Evolutionary conservation across 306 rosid species (phyloP), one percentile per base, ranked within the genome.

Genomic region (Dalbergia oliveri): DNA sequence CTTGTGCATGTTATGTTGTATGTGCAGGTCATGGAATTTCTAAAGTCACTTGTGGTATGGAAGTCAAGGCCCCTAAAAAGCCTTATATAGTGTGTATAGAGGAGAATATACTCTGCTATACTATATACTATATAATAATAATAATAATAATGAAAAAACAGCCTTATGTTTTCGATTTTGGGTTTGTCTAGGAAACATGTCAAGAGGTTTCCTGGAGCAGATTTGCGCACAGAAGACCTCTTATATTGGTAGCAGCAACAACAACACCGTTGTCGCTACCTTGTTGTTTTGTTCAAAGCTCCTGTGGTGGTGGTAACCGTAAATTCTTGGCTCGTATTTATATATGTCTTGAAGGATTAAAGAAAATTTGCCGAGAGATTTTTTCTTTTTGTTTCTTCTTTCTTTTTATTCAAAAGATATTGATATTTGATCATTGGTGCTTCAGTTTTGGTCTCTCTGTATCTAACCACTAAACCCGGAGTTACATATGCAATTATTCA

Each of bases 1-100:
- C 1, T 53, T 1, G 23, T 82, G 41, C 19, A 31, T 35, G 26
- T 53, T 19, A 47, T 62, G 9, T 23, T 82, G 16, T 79, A 15
- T 66, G 0, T 77, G 82, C 86, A 95, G 99, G 99, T 96, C 8
- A 89, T 96, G 99, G 89, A 90, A 79, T 96, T 96, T 86, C 98
- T 96, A 62, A 86, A 88, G 85, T 86, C 96, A 53, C 86, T 96
- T 83, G 97, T 87, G 65, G 47, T 78, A 63, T 93, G 93, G 97
- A 89, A 87, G 87, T 90, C 90, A 70, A 84, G 91, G 79, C 53
- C 87, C 63, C 62, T 88, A 75, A 91, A 88, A 83, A 80, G 85
- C 73, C 79, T 58, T 67, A 77, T 72, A 86, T 88, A 79, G 60
- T 44, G 84, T 72, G 76, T 66, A 76, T 80, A 77, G 88, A 78